These are phyloP conservation scores for Udeniomyces megalosporus DNA, from an alignment of 768 basidiomycete species.

Conservation along the genomic window DNA sequence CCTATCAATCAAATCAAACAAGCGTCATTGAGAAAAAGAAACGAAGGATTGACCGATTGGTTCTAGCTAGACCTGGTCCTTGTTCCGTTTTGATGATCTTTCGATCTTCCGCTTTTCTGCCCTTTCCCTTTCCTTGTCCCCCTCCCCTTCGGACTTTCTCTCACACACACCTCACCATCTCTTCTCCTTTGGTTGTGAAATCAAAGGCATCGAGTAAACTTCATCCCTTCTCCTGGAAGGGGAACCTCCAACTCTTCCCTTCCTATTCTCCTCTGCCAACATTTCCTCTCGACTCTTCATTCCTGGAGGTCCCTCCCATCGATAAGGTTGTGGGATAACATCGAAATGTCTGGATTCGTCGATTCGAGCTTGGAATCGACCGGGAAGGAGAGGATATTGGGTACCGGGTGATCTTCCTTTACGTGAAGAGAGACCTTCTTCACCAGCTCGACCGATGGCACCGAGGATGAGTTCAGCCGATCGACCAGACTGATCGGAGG, in stretches of 20 bases:
- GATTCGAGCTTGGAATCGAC: slow-evolving; percentile 13
- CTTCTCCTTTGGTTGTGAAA: too few species aligned
- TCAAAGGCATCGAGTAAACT: too few species aligned
- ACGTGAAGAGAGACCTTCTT: slow-evolving; percentile 29
- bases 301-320: too few species aligned
- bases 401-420: background rate
- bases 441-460: slow-evolving; percentile 70
- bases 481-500: slow-evolving; percentile 39
- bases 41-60: too few species aligned
- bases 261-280: too few species aligned
- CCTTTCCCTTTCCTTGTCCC: background rate
- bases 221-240: too few species aligned
- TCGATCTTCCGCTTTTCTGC: background rate
- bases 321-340: background rate
- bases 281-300: too few species aligned
- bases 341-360: background rate
- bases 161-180: background rate
- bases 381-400: background rate
- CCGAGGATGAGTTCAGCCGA: slow-evolving; percentile 83
- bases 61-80: too few species aligned
- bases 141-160: background rate
- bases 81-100: too few species aligned
- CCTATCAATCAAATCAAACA: too few species aligned
- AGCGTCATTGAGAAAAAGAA: too few species aligned
- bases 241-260: too few species aligned